A percentile compares a stretch with the other conserved stretches of the same genome.
Conservation (phyloP, 805 yeast genomes). For the Debaryomyces tyrocola region DNA sequence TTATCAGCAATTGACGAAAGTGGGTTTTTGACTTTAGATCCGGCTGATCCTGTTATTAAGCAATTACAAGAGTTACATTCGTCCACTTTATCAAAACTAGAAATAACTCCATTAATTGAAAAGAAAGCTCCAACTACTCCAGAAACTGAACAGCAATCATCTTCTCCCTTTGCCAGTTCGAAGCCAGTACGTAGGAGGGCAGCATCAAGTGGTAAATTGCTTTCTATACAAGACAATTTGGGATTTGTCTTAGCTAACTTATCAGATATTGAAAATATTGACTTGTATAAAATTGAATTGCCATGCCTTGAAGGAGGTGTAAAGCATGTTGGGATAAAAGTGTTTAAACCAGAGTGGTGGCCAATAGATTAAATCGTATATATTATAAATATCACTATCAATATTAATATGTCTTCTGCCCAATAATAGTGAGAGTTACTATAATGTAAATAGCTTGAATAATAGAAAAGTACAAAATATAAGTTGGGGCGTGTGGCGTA, state of each 20-base stretch:
- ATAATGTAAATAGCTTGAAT: background rate
- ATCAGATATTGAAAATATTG: constrained; percentile 46
- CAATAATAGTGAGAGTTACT: too few species aligned
- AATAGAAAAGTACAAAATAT: background rate
- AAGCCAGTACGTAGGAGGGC: constrained; percentile 32
- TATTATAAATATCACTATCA: background rate
- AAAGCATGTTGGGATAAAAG: constrained; percentile 45
- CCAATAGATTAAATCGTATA: constrained; percentile 31
- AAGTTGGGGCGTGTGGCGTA: constrained; percentile 66
- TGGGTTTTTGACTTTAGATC: constrained; percentile 12
- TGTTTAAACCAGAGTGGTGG: constrained; percentile 75
- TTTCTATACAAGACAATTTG: constrained; percentile 54
- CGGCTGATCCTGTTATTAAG: constrained; percentile 17
- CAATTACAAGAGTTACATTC: constrained; percentile 12
- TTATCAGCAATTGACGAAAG: constrained; percentile 9
- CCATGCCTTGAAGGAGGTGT: constrained; percentile 21
- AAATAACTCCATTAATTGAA: constrained; percentile 21
- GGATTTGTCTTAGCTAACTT: constrained; percentile 65
- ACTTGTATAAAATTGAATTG: constrained; percentile 28
- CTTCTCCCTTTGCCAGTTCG: constrained; percentile 43
- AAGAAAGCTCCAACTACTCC: constrained; percentile 9
- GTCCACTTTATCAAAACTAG: constrained; percentile 13
- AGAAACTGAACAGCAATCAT: constrained; percentile 3
- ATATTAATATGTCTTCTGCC: background rate
- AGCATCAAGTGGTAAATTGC: constrained; percentile 57